Base-by-base conservation (phyloP, 169 alveolate species). In the Cyclospora cayetanensis region DNA sequence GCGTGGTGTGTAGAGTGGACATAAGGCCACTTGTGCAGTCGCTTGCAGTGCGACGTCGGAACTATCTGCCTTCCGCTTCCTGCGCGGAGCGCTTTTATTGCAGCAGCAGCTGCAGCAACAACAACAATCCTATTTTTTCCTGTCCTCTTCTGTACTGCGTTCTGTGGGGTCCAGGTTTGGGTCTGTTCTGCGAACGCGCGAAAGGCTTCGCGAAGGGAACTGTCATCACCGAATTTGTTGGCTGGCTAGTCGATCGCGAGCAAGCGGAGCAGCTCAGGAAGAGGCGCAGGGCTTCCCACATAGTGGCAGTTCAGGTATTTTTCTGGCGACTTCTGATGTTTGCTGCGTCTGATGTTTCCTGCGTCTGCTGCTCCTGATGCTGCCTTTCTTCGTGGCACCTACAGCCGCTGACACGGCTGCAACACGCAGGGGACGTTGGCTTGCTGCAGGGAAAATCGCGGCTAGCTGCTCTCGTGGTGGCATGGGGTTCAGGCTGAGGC, bases 161-260 rank as follows among this genome's bases (percentile, higher is more conserved):
- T 46, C 11, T 46, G 11, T 22, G 11, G 11, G 25, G 60, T 46
- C n/a, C 92, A 35, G 96, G 96, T 18, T 90, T 94, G 37, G 96
- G 96, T 4, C 91, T 94, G 15, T 94, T 94, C 80, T 94, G 95
- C 34, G 93, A 84, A 25, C 94, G 95, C 25, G 85, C 77, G 31
- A 89, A 89, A 20, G 93, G 93, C 34, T 92, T 94, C 42, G 76
- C 50, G 20, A 94, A 89, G 77, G 92, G 92, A 31, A 85, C 85
- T 9, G 83, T 94, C 31, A 90, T 94, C 35, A 94, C 96, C 0
- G 96, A 94, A 89, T 94, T 94, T 72, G 96, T 94, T 80, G 96
- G 96, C 60, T 94, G 96, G 96, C 89, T 94, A 9, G 94, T 93
- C 41, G 94, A 94, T 41, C 53, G 96, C 2, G 94, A 94, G 35